Evolutionary conservation across 495 filamentous ascomycete species (phyloP), one percentile per base, ranked within the genome.

Genomic region (Penicillium chermesinum): DNA sequence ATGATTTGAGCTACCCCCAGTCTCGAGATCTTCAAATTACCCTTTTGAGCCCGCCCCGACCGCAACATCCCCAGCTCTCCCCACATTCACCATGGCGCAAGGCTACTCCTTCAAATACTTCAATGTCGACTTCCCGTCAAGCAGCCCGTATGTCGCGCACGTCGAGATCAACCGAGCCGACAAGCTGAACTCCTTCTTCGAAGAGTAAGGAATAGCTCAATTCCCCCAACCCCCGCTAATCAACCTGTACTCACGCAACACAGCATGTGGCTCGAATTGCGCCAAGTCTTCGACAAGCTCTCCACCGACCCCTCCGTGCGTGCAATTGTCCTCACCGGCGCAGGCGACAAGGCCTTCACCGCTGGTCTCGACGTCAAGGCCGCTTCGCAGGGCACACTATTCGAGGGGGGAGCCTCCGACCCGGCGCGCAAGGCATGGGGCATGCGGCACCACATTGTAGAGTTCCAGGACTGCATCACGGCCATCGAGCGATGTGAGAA

Each of bases 101-200:
- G 50, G 66, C 27, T 63, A 63, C 55, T 51, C 62, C 10, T 85
- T 77, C 72, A 71, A 86, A 49, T 74, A 91, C 75, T 97, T 93
- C 78, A 81, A 81, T 46, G 72, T 96, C 52, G 77, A 78, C 16
- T 84, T 84, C 46, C 88, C 90, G 0, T 54, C 64, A 12, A 72
- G 84, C 46, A 53, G 64, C n/a, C 63, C 69, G 52, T 81, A 82
- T 70, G 88, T 96, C 33, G 88, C 87, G 8, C 88, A 95, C 63
- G 89, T 98, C 41, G 86, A 96, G 64, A 96, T 95, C 72, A 91
- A 95, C 73, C 82, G 93, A 7, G 82, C 91, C 1, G 66, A 81
- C 42, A 96, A 96, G 71, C 72, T 96, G 63, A 98, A 98, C 67
- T 83, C 93, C 46, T 97, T 96, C 67, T 72, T 81, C 50, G 84